phyloP scores from a whole-genome alignment of 1,139 yeast species.

The Candida sp. region DNA sequence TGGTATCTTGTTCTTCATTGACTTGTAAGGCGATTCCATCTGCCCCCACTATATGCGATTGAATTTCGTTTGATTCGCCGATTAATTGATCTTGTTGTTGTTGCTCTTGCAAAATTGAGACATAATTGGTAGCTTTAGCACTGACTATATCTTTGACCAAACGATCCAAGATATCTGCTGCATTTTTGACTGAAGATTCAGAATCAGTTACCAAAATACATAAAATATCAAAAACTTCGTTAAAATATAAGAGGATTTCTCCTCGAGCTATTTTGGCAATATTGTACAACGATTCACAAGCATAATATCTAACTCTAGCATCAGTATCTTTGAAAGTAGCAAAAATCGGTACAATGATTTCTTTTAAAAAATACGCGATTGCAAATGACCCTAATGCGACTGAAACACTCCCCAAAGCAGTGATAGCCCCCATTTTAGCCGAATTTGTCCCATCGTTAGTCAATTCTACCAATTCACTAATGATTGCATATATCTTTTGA shows the following conservation, averaged over 20 bases:
- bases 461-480: slow-evolving; percentile 40
- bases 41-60: slow-evolving; percentile 45
- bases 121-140: slow-evolving; percentile 89
- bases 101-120: slow-evolving; percentile 68
- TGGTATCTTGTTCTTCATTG: slow-evolving; percentile 58
- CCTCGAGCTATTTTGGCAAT: slow-evolving; percentile 98
- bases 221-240: slow-evolving; percentile 90
- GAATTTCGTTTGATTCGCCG: slow-evolving; percentile 29
- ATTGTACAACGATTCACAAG: slow-evolving; percentile 94
- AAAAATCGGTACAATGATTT: slow-evolving; percentile 87
- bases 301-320: slow-evolving; percentile 93
- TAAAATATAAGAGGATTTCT: slow-evolving; percentile 85
- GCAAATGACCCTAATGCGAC: slow-evolving; percentile 49
- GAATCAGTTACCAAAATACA: slow-evolving; percentile 90
- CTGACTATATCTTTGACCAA: slow-evolving; percentile 93
- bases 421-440: slow-evolving; percentile 50
- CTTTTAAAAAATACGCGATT: slow-evolving; percentile 66
- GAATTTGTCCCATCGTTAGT: slow-evolving; percentile 41
- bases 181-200: slow-evolving; percentile 90
- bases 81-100: slow-evolving; percentile 41
- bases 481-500: slow-evolving; percentile 56
- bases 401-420: slow-evolving; percentile 48
- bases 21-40: slow-evolving; percentile 57
- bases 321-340: slow-evolving; percentile 98
- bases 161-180: slow-evolving; percentile 91